Conservation (phyloP, 257 asterid genomes). For the Mitragyna speciosa region DNA sequence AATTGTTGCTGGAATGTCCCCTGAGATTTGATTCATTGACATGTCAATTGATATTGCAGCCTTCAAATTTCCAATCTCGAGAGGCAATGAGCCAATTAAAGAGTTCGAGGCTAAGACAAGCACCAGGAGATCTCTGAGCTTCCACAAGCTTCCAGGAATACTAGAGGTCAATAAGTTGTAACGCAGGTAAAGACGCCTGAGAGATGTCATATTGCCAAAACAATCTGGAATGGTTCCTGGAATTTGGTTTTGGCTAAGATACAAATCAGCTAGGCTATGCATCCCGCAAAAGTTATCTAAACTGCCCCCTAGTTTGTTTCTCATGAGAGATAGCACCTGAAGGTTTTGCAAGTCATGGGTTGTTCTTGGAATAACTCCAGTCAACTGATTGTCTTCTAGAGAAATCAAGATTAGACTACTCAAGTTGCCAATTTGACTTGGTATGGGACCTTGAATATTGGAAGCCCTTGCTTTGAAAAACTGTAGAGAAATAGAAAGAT, state of each 20-base stretch:
- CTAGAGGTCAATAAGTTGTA: no score
- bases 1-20: no score
- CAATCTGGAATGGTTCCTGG: no score
- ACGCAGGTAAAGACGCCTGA: no score
- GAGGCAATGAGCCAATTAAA: not conserved
- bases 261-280: no score
- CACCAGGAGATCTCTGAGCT: not conserved
- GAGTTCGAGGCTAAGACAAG: not conserved
- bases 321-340: constrained; percentile 11
- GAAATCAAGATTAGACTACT: constrained; percentile 3
- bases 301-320: no score
- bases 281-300: no score
- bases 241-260: no score
- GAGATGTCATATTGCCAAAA: no score
- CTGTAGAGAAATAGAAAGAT: not conserved
- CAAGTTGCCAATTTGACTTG: not conserved
- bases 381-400: constrained; percentile 11
- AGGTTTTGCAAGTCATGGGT: constrained; percentile 24
- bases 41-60: not conserved
- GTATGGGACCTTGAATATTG: not conserved
- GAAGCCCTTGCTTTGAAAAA: not conserved
- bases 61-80: not conserved
- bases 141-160: not conserved
- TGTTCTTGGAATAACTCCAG: constrained; percentile 26
- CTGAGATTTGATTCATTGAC: no score